These are phyloP conservation scores for Turnera subulata DNA, from an alignment of 345 rosid genomes.

Conservation along the genomic window DNA sequence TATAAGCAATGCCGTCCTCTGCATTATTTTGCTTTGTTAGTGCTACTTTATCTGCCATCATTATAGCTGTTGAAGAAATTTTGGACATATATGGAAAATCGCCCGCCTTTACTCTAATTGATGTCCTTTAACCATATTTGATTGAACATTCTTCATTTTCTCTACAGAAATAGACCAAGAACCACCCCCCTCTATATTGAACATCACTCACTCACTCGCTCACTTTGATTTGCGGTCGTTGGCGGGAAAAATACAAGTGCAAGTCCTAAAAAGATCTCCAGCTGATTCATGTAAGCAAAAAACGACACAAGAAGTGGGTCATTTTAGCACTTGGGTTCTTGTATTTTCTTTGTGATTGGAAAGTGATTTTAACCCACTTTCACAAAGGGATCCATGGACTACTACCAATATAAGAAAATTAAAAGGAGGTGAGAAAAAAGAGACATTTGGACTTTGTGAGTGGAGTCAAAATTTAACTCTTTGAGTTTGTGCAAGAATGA, in stretches of 20 bases:
- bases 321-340: too few relatives aligned
- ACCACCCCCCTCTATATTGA: not conserved
- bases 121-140: not conserved
- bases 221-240: constrained; percentile 7
- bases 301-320: constrained; percentile 15
- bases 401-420: not conserved
- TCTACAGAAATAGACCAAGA: too few relatives aligned
- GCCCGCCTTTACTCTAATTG: not conserved
- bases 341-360: constrained; percentile 15
- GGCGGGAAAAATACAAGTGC: constrained; percentile 11
- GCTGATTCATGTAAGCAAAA: too few relatives aligned
- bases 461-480: constrained; percentile 40
- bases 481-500: constrained; percentile 29
- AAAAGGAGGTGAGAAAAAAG: not conserved
- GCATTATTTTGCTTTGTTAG: not conserved
- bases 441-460: constrained; percentile 4
- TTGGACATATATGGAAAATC: constrained; percentile 13
- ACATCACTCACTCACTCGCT: too few relatives aligned
- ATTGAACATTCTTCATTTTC: not conserved
- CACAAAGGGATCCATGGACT: not conserved
- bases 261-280: too few relatives aligned
- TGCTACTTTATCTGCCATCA: constrained; percentile 8
- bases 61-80: constrained; percentile 15
- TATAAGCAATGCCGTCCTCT: not conserved
- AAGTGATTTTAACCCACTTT: constrained; percentile 16